A percentile compares a stretch with the other conserved stretches of the same genome.
phyloP scores from a whole-genome alignment of 768 basidiomycete species.

The Boletus coccyginus region DNA sequence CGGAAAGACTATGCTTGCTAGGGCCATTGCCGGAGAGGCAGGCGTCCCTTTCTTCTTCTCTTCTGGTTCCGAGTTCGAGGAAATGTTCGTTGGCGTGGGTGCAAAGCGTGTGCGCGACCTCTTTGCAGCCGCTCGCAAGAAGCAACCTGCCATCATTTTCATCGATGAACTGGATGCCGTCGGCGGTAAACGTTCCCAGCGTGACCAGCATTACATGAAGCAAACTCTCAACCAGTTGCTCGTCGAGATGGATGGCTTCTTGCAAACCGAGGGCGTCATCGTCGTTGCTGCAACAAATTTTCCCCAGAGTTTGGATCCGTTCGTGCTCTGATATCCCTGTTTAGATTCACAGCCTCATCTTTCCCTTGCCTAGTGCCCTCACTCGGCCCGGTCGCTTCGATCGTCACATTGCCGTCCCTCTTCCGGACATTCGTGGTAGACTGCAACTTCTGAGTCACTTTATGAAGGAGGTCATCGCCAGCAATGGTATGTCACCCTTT shows the following conservation, averaged over 20 bases:
- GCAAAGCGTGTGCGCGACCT: constrained; percentile 95
- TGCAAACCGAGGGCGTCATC: constrained; percentile 89
- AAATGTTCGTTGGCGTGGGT: constrained; percentile 96
- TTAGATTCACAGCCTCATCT: constrained; percentile 9
- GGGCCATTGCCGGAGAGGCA: constrained; percentile 97
- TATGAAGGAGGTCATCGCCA: constrained; percentile 73
- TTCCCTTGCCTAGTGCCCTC: constrained; percentile 60
- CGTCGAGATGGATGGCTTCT: constrained; percentile 97
- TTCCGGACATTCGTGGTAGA: constrained; percentile 93
- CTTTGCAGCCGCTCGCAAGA: constrained; percentile 90
- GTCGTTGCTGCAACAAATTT: constrained; percentile 99
- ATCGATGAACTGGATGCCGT: constrained; percentile 97
- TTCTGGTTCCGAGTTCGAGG: constrained; percentile 95
- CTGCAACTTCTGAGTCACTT: constrained; percentile 93
- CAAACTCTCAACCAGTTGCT: constrained; percentile 95
- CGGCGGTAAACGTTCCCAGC: constrained; percentile 80
- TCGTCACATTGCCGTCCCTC: constrained; percentile 84
- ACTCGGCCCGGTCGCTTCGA: constrained; percentile 97
- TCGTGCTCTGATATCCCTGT: constrained; percentile 28
- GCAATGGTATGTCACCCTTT: constrained; percentile 42
- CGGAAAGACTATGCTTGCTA: constrained; percentile 80
- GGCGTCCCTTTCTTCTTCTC: constrained; percentile 98
- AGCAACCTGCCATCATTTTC: constrained; percentile 96
- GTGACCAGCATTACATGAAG: constrained; percentile 88
- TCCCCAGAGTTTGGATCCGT: constrained; percentile 91